Conservation (phyloP, 140 eudicot genomes). For the Ambrosia hybrid region DNA sequence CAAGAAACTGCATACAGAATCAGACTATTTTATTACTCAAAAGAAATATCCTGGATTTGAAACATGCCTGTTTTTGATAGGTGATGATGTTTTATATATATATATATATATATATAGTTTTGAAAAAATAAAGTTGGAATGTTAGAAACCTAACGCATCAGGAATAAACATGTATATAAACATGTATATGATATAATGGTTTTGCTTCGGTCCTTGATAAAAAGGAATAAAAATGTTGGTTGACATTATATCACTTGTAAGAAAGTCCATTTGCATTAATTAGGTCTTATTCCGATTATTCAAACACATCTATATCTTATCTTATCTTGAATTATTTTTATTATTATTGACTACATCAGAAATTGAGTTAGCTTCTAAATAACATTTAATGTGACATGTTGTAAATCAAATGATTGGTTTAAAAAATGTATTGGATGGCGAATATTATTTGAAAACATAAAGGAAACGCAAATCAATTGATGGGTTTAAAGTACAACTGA, state of each 20-base stretch:
- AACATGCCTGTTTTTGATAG: conserved; percentile 21
- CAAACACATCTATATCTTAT: too few relatives aligned
- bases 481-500: too few relatives aligned
- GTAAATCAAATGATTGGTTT: too few relatives aligned
- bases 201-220: too few relatives aligned
- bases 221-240: background rate
- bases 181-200: too few relatives aligned
- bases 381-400: background rate
- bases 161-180: too few relatives aligned
- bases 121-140: too few relatives aligned
- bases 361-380: background rate
- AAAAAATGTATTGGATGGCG: background rate
- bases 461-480: background rate
- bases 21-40: background rate
- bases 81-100: background rate
- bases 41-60: background rate
- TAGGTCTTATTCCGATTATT: background rate
- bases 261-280: background rate
- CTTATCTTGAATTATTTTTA: background rate
- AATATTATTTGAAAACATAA: background rate
- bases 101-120: background rate
- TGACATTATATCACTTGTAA: background rate
- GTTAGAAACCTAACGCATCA: too few relatives aligned
- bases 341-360: background rate
- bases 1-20: conserved; percentile 22